A percentile compares a stretch with the other conserved stretches of the same genome.
These are phyloP conservation scores for Trebouxia gelatinosa DNA, from an alignment of 163 green algal species.

Conservation along the genomic window DNA sequence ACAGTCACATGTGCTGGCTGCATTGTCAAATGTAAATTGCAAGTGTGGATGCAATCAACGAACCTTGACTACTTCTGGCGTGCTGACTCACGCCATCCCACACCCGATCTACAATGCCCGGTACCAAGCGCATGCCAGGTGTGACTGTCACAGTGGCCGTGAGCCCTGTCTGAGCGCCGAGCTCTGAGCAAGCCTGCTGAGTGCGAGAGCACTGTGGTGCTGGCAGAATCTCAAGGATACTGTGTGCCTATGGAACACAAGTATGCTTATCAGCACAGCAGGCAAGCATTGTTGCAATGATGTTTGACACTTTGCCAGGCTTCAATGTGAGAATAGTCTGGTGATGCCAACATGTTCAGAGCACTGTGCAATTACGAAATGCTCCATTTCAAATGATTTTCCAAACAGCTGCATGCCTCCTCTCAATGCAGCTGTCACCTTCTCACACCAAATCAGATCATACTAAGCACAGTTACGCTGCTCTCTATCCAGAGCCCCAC, in stretches of 20 bases:
- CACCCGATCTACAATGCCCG: not conserved
- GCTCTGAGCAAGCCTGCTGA: not conserved
- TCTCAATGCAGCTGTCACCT: too few species aligned
- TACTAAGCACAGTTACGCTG: too few species aligned
- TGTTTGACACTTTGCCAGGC: not conserved
- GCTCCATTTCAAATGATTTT: too few species aligned
- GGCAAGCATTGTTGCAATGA: not conserved
- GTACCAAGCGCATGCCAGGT: not conserved
- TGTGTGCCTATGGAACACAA: conserved; percentile 6
- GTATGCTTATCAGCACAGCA: not conserved
- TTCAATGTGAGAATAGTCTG: too few species aligned
- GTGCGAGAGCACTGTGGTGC: not conserved
- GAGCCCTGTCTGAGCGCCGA: conserved; percentile 6
- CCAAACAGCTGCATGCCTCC: too few species aligned
- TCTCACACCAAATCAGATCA: too few species aligned
- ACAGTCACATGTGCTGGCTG: not conserved
- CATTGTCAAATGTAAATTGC: not conserved
- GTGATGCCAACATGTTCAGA: too few species aligned
- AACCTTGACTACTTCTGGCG: not conserved
- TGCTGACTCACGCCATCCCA: not conserved
- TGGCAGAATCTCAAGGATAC: conserved; percentile 16
- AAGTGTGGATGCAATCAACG: too few species aligned
- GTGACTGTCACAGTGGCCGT: conserved; percentile 14
- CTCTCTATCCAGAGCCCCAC: too few species aligned
- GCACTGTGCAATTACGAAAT: too few species aligned